Evolutionary conservation across 1,284 basidiomycete species (phyloP), one percentile per base, ranked within the genome.

Genomic region (Trametes pubescens): DNA sequence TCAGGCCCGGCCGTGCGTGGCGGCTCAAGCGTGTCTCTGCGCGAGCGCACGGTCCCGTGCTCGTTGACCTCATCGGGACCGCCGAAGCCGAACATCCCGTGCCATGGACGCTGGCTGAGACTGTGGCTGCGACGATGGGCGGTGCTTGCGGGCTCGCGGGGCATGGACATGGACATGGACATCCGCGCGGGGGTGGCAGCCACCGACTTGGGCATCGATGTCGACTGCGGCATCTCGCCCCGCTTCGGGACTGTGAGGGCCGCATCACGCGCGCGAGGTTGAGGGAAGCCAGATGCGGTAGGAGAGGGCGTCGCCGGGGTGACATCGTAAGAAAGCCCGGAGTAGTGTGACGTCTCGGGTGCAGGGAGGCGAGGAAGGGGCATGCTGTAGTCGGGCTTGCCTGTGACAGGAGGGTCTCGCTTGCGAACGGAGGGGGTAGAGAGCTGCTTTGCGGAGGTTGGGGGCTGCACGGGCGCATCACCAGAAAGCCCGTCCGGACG

Each of bases 331-430:
- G 90, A 91, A 84, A 89, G 84, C 8, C 87, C 89, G 21, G 89
- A 91, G 70, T 87, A 91, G 75, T 93, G 92, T 1, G 86, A 86
- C 1, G 90, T 89, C 67, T 91, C 89, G 0, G 94, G 94, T 0
- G 91, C 86, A 35, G 93, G 93, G 8, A 96, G 82, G 24, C 89
- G 84, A 1, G 94, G 93, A 8, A 96, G 82, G 0, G 88, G 85
- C 89, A 94, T 94, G 68, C 84, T 88, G 74, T 94, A 96, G 69
- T 93, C 90, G 7, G 87, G 86, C 71, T 86, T 89, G 21, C 74
- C 71, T 18, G 75, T 62, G 29, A 71, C 57, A 9, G 65, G 54
- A 0, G 67, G 34, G 14, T 73, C 74, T 13, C 71, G 70, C 63
- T 73, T 74, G 44, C 71, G 70, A 10, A 73, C 65, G 11, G 67